phyloP scores from a whole-genome alignment of 2,329 filamentous ascomycete genomes.

The Huntiella moniliformis region DNA sequence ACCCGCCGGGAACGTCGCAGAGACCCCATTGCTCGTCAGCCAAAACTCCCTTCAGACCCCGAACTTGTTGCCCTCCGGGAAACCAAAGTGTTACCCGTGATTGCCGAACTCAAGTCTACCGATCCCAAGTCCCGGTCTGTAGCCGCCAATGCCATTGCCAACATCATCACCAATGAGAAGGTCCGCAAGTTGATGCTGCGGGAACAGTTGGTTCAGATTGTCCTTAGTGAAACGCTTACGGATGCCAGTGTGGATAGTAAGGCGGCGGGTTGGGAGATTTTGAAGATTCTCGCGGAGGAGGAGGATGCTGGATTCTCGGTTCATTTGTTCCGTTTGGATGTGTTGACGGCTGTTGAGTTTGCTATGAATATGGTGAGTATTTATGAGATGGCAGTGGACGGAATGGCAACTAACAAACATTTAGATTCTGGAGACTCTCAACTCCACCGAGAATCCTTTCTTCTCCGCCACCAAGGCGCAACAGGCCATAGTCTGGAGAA shows the following conservation, averaged over 20 bases:
- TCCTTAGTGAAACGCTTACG: conserved; percentile 45
- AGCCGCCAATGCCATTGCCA: conserved; percentile 40
- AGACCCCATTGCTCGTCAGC: conserved; percentile 36
- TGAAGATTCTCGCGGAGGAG: conserved; percentile 40
- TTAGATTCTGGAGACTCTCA: conserved; percentile 26
- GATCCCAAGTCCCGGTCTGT: conserved; percentile 39
- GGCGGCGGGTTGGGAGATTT: conserved; percentile 48
- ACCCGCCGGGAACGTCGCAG: conserved; percentile 30
- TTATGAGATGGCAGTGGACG: conserved; percentile 6
- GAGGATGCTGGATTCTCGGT: conserved; percentile 50
- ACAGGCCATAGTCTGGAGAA: conserved; percentile 33
- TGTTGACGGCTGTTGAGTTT: conserved; percentile 40
- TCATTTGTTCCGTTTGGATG: conserved; percentile 42
- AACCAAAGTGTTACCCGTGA: conserved; percentile 41
- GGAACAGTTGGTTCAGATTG: conserved; percentile 44
- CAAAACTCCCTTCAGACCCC: conserved; percentile 44
- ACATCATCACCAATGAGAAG: conserved; percentile 40
- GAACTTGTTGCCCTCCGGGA: conserved; percentile 45
- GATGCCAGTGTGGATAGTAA: conserved; percentile 44
- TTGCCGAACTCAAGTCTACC: conserved; percentile 39
- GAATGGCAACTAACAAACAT: conserved; percentile 2
- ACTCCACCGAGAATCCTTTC: conserved; percentile 24
- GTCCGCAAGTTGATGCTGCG: conserved; percentile 46
- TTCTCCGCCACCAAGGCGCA: conserved; percentile 33
- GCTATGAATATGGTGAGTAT: conserved; percentile 31